Base-by-base conservation (phyloP, 768 basidiomycete genomes). In the Suillus decipiens region DNA sequence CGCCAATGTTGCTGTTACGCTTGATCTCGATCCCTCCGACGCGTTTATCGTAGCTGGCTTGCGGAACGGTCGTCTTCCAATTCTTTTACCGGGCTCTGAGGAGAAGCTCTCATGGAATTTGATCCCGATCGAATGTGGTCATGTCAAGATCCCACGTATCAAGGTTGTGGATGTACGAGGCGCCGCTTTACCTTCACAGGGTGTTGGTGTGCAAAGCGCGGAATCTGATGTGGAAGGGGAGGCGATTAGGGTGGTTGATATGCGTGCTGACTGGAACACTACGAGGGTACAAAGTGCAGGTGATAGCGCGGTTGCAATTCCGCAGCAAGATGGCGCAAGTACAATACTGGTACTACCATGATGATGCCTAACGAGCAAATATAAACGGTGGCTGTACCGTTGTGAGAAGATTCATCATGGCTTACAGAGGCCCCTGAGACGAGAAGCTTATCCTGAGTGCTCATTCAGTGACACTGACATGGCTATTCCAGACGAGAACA, bases 21-120 rank as follows among this genome's bases (percentile, higher is more conserved):
- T 95, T 34, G 94, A 96, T 60, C 81, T 86, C 1, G 87, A 89
- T 64, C 66, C 77, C 17, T 75, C 82, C 14, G 92, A 92, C 47
- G 80, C 82, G n/a, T 96, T 97, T 73, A 86, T 95, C 17, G 85
- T 95, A 48, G 84, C 92, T 3, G 95, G 96, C 0, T 72, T 90
- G 41, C 80, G 92, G 54, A 84, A 79, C 56, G 86, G 86, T 3
- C 83, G 87, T 11, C 66, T 93, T 10, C 88, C 92, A 2, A 76
- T 89, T 51, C 77, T 98, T n/a, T 78, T 92, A 48, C 89, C 94
- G 0, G 88, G 88, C 6, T 78, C 81, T 33, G 91, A 93, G 72
- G 87, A 87, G 67, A 80, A 73, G 63, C 59, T 93, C 24, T 75
- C 76, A 11, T 94, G 91, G 89, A 83, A 81, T 34, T 71, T 93